Base-by-base conservation (phyloP, 2,329 filamentous ascomycete genomes). In the Hypomyces rosellus region DNA sequence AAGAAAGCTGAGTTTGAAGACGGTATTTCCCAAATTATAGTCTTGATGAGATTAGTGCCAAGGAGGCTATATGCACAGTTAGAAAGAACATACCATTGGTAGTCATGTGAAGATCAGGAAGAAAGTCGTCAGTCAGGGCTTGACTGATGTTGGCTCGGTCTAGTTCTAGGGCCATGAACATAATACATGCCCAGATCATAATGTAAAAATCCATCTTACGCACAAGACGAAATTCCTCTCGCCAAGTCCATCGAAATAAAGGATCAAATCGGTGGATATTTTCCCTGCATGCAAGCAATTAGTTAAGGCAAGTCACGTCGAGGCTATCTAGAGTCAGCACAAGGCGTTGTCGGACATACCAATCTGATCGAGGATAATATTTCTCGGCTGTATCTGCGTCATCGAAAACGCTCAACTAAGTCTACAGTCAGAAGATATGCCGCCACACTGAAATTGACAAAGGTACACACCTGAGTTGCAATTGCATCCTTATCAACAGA, bases 111-210 rank as follows among this genome's bases (percentile, higher is more conserved):
- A 77, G 61, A 15, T 76, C 73, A 0, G 50, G 51, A 0, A 78
- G 58, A 33, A 78, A 73, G 46, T 75, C 72, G 54, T 77, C 74
- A 0, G 74, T 71, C 16, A 76, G 50, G 1, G 74, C 75, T 54
- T 77, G 73, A 1, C 57, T 45, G 14, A 78, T 61, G 54, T 77
- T 78, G 4, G 71, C 69, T 0, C 74, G 64, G 46, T 77, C 75
- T 1, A 78, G 64, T 52, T 80, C 75, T 25, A 80, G 68, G 15
- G 61, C 64, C 49, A 78, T 75, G 63, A 78, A 78, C 67, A 77
- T 77, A 16, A 79, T 57, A 54, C 77, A 80, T 13, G 63, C 62
- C 55, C 63, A 69, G 2, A 59, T 48, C 22, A 61, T 65, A 34
- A 69, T 68, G 34, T 54, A 20, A 20, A 20, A 5, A 20, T 20